Percentiles rank a stretch among this genome's conserved stretches.
Conservation (phyloP, 345 rosid species). For the Syzygium aqueum region DNA sequence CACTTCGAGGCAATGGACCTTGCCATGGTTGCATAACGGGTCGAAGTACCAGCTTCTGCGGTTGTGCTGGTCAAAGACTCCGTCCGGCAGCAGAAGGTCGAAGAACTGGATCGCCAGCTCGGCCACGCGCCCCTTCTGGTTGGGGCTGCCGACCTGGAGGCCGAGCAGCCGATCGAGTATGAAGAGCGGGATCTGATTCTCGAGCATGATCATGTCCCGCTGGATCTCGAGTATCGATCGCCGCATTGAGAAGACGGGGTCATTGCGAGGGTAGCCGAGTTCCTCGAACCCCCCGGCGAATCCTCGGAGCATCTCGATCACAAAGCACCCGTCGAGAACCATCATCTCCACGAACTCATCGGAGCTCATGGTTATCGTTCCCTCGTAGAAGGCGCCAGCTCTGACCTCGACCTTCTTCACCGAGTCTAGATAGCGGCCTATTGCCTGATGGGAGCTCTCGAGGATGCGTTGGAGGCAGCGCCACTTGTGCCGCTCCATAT, state of each 20-base stretch:
- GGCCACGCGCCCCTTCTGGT: conserved; percentile 49
- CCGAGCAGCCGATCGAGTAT: conserved; percentile 53
- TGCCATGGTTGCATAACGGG: conserved; percentile 48
- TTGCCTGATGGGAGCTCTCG: conserved; percentile 37
- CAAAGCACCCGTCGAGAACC: conserved; percentile 82
- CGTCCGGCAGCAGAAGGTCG: conserved; percentile 71
- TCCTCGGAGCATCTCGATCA: conserved; percentile 64
- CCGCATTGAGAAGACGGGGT: conserved; percentile 69
- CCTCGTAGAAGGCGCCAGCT: conserved; percentile 61
- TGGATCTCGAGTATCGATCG: conserved; percentile 79
- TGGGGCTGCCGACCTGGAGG: conserved; percentile 41
- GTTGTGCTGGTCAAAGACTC: conserved; percentile 54
- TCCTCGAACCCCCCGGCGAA: conserved; percentile 44
- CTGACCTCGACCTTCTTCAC: conserved; percentile 55
- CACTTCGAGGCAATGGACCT: conserved; percentile 76
- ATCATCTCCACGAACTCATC: conserved; percentile 73
- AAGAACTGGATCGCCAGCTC: conserved; percentile 55
- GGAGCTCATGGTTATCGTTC: conserved; percentile 35
- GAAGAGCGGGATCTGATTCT: conserved; percentile 74
- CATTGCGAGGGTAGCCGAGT: conserved; percentile 63
- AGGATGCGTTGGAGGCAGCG: conserved; percentile 56
- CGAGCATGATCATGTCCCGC: conserved; percentile 82
- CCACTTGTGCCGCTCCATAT: conserved; percentile 82
- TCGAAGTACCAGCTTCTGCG: conserved; percentile 45
- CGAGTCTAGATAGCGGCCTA: conserved; percentile 43